These are phyloP conservation scores for Dictyostelium firmibasis DNA, from an alignment of 78 protist genomes.

Conservation along the genomic window DNA sequence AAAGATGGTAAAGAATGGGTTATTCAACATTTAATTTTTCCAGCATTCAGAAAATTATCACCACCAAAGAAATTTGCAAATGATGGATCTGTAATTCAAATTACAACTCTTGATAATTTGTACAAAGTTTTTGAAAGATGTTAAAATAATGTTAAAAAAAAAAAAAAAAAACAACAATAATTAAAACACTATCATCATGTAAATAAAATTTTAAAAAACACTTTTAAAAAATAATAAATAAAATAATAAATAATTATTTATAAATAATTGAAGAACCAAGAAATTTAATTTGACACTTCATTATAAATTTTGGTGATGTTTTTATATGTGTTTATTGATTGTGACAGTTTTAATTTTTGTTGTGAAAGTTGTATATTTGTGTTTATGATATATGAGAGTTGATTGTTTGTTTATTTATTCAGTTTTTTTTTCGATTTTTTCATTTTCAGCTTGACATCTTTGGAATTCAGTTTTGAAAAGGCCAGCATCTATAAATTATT, in stretches of 20 bases:
- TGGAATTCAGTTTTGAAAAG: conserved; percentile 63
- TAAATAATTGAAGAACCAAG: background rate
- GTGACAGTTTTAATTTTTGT: background rate
- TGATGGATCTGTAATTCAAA: conserved; percentile 83
- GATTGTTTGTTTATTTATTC: background rate
- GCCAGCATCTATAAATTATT: conserved; percentile 59
- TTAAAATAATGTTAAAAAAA: conserved; percentile 12
- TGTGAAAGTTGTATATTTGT: background rate
- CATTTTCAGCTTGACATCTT: conserved; percentile 32
- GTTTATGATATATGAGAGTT: background rate
- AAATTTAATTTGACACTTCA: background rate
- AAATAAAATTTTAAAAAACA: no score
- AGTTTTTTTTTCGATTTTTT: background rate
- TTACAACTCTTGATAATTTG: conserved; percentile 82
- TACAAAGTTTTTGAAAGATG: conserved; percentile 92
- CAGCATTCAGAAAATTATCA: conserved; percentile 26
- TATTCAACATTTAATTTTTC: conserved; percentile 83
- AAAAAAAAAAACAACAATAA: background rate
- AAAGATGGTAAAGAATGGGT: conserved; percentile 75
- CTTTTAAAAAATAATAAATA: background rate
- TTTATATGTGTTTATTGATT: background rate
- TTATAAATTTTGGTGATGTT: background rate
- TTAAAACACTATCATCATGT: background rate
- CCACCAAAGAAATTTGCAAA: conserved; percentile 82
- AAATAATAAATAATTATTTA: background rate